Evolutionary conservation across 352 stramenopile genomes (phyloP).

Genomic region (Pythium scleroteichum): DNA sequence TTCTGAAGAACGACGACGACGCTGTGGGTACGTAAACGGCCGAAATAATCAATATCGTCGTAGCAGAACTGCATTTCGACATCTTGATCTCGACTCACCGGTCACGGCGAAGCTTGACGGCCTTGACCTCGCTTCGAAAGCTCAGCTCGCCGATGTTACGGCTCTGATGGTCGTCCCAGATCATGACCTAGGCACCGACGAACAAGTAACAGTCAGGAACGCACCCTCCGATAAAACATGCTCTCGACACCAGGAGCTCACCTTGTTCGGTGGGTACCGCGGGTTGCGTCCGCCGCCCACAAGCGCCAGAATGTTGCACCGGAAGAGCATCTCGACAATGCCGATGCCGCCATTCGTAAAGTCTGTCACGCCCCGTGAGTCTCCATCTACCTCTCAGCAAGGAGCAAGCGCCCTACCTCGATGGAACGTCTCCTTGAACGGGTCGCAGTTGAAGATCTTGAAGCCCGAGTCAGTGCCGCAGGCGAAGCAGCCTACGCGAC

Average conservation of each 20-base stretch:
- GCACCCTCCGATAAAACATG: too few species aligned
- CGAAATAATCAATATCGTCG: neutral
- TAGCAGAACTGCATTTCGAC: too few species aligned
- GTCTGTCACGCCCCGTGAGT: slow-evolving; percentile 38
- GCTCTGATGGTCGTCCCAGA: slow-evolving; percentile 99
- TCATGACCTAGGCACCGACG: slow-evolving; percentile 89
- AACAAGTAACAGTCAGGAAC: neutral
- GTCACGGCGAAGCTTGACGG: slow-evolving; percentile 95
- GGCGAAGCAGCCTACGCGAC: slow-evolving; percentile 86
- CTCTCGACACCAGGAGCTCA: slow-evolving; percentile 17
- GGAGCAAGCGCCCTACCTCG: slow-evolving; percentile 49
- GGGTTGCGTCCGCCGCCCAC: slow-evolving; percentile 92
- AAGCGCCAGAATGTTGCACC: slow-evolving; percentile 97
- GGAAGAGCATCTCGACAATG: slow-evolving; percentile 99
- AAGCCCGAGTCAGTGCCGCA: slow-evolving; percentile 97
- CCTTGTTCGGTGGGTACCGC: slow-evolving; percentile 96
- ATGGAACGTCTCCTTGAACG: slow-evolving; percentile 97
- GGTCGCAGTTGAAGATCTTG: slow-evolving; percentile 98
- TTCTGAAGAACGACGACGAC: slow-evolving; percentile 97
- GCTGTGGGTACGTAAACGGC: slow-evolving; percentile 31
- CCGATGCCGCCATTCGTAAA: slow-evolving; percentile 96
- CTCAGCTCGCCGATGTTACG: slow-evolving; percentile 97
- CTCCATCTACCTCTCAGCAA: neutral
- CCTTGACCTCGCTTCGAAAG: slow-evolving; percentile 97
- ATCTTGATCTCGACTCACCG: slow-evolving; percentile 42